A percentile compares a stretch with the other conserved stretches of the same genome.
These are phyloP conservation scores for Xylaria longipes DNA, from an alignment of 495 filamentous ascomycete genomes.

Conservation along the genomic window DNA sequence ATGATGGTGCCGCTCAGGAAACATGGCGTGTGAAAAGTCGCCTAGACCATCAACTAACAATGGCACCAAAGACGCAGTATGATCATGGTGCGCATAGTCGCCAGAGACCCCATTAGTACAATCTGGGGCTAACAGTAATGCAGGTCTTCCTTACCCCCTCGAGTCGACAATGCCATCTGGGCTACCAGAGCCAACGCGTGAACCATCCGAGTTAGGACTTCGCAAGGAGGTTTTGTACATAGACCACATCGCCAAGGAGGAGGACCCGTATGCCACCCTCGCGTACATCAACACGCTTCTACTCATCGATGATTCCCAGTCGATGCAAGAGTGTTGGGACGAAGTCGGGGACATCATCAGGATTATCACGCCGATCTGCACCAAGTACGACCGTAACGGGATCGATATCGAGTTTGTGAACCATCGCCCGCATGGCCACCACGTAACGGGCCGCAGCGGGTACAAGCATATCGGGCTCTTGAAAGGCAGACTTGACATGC, in stretches of 20 bases:
- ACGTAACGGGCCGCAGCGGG: constrained; percentile 56
- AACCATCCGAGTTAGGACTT: neutral
- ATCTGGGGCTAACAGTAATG: neutral
- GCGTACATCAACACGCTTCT: constrained; percentile 78
- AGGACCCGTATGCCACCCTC: constrained; percentile 45
- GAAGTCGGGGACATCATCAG: constrained; percentile 72
- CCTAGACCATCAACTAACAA: neutral
- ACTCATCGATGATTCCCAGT: constrained; percentile 86
- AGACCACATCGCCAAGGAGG: neutral
- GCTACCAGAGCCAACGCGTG: neutral
- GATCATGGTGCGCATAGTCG: constrained; percentile 13
- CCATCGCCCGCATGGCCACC: constrained; percentile 44
- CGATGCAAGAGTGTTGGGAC: constrained; percentile 78
- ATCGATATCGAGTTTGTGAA: constrained; percentile 90
- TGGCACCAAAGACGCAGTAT: constrained; percentile 1
- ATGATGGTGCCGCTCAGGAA: too few relatives aligned
- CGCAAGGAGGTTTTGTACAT: neutral
- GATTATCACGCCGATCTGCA: constrained; percentile 78
- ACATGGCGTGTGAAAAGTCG: neutral
- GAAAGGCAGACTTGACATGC: constrained; percentile 63
- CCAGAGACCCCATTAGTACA: neutral
- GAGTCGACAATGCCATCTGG: constrained; percentile 15
- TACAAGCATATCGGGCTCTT: constrained; percentile 65
- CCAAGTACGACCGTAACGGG: constrained; percentile 74
- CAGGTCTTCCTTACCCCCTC: constrained; percentile 24